Evolutionary conservation across 768 basidiomycete genomes (phyloP).

Genomic region (Panaeolus cyanescens): DNA sequence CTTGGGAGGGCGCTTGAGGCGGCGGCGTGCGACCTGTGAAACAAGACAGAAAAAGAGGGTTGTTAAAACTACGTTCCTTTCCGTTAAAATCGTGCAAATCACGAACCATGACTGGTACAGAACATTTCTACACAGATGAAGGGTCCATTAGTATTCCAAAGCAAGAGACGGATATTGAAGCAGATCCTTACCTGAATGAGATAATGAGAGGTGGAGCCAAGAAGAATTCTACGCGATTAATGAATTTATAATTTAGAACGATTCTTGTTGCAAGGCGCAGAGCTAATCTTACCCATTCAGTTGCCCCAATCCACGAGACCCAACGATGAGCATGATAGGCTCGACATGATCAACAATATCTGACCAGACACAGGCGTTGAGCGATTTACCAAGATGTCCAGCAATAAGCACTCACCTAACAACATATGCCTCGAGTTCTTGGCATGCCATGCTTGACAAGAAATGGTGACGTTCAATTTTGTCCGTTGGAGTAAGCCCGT

Average conservation of each 20-base stretch:
- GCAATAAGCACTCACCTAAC: slow-evolving; percentile 48
- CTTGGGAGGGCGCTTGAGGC: slow-evolving; percentile 85
- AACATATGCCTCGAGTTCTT: slow-evolving; percentile 92
- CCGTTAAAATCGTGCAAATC: slow-evolving; percentile 1
- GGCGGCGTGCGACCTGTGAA: slow-evolving; percentile 74
- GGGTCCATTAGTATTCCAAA: slow-evolving; percentile 3
- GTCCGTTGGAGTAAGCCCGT: slow-evolving; percentile 91
- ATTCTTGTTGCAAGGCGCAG: background rate
- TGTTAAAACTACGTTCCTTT: background rate
- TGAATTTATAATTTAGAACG: background rate
- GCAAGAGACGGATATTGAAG: slow-evolving; percentile 1
- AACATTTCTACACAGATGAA: slow-evolving; percentile 64
- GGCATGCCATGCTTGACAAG: slow-evolving; percentile 97
- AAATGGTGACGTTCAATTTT: slow-evolving; percentile 78
- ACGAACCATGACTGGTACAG: slow-evolving; percentile 88
- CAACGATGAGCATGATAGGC: slow-evolving; percentile 92
- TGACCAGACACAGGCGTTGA: slow-evolving; percentile 15
- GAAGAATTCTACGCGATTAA: slow-evolving; percentile 63
- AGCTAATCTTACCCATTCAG: slow-evolving; percentile 73
- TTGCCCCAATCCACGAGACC: slow-evolving; percentile 87
- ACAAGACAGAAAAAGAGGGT: background rate
- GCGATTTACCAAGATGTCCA: background rate
- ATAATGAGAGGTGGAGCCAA: slow-evolving; percentile 95
- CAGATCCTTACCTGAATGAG: slow-evolving; percentile 72
- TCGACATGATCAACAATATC: slow-evolving; percentile 87